A percentile compares a stretch with the other conserved stretches of the same genome.
phyloP scores from a whole-genome alignment of 2,329 filamentous ascomycete species.

The Juglanconis sp. region DNA sequence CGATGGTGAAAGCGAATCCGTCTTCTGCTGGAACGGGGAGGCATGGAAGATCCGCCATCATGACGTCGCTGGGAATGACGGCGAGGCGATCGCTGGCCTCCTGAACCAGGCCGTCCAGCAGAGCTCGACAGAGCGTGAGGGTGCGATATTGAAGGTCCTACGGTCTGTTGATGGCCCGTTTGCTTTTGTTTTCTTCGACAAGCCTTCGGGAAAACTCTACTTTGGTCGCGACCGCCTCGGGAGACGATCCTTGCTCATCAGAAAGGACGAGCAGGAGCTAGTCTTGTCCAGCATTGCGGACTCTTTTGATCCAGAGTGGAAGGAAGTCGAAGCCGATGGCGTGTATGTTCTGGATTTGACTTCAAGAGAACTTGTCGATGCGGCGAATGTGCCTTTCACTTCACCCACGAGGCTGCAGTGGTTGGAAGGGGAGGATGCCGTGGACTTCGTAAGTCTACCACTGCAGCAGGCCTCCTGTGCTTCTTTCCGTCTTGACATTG shows the following conservation, averaged over 20 bases:
- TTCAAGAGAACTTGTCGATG: neutral
- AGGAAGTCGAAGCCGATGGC: conserved; percentile 81
- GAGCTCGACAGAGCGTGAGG: conserved; percentile 23
- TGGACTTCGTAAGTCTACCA: conserved; percentile 42
- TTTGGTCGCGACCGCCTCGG: conserved; percentile 87
- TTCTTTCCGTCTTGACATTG: conserved; percentile 17
- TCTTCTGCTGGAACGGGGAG: conserved; percentile 97
- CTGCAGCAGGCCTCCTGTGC: neutral
- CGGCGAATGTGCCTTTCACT: neutral
- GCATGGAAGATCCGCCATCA: conserved; percentile 72
- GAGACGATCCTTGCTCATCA: conserved; percentile 72
- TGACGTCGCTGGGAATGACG: conserved; percentile 72
- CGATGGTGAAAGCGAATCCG: conserved; percentile 52
- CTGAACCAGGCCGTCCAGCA: conserved; percentile 45
- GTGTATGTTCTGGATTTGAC: conserved; percentile 66
- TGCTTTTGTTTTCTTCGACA: conserved; percentile 82
- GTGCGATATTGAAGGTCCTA: conserved; percentile 49
- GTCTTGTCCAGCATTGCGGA: conserved; percentile 71
- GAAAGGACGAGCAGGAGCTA: conserved; percentile 44
- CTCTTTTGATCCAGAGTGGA: conserved; percentile 52
- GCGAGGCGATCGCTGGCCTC: conserved; percentile 61
- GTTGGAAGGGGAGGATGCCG: conserved; percentile 28
- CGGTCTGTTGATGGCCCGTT: conserved; percentile 75
- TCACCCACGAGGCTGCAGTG: conserved; percentile 29
- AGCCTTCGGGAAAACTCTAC: conserved; percentile 58